Percentiles rank a stretch among this genome's conserved stretches.
Conservation (phyloP, 805 yeast species). For the Suhomyces sp. region DNA sequence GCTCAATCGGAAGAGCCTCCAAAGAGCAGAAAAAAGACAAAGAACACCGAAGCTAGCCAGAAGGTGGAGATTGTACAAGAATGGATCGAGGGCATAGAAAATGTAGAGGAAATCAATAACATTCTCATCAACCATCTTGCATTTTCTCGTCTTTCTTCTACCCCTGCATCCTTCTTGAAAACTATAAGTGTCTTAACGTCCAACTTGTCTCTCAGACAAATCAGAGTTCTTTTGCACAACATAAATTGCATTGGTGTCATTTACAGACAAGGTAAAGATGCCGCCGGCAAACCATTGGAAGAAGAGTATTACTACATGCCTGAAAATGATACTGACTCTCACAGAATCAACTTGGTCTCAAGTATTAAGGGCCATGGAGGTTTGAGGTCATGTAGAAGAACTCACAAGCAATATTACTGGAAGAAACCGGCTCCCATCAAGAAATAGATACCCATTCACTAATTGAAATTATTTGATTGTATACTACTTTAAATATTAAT, state of each 20-base stretch:
- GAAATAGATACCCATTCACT: slow-evolving; percentile 17
- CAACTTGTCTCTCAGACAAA: slow-evolving; percentile 40
- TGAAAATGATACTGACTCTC: slow-evolving; percentile 72
- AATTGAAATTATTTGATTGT: slow-evolving; percentile 2
- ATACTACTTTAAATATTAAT: slow-evolving; percentile 6
- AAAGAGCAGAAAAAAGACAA: slow-evolving; percentile 15
- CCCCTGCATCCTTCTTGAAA: slow-evolving; percentile 73
- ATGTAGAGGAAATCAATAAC: slow-evolving; percentile 54
- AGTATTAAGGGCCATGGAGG: slow-evolving; percentile 78
- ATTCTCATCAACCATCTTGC: slow-evolving; percentile 82
- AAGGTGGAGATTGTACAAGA: slow-evolving; percentile 27
- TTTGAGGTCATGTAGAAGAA: slow-evolving; percentile 84
- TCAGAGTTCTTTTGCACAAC: slow-evolving; percentile 43
- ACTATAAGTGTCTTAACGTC: slow-evolving; percentile 58
- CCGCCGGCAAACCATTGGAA: slow-evolving; percentile 91
- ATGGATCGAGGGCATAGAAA: slow-evolving; percentile 26
- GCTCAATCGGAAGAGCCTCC: slow-evolving; percentile 37
- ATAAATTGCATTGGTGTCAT: slow-evolving; percentile 79
- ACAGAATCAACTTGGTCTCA: slow-evolving; percentile 66
- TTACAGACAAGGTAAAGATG: slow-evolving; percentile 87
- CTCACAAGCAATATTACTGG: slow-evolving; percentile 88
- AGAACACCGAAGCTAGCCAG: slow-evolving; percentile 24
- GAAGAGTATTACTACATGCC: slow-evolving; percentile 90
- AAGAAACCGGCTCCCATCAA: slow-evolving; percentile 53
- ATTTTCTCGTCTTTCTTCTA: slow-evolving; percentile 81